Conservation (phyloP, 208 protist species). For the Vickermania ingenoplastis region DNA sequence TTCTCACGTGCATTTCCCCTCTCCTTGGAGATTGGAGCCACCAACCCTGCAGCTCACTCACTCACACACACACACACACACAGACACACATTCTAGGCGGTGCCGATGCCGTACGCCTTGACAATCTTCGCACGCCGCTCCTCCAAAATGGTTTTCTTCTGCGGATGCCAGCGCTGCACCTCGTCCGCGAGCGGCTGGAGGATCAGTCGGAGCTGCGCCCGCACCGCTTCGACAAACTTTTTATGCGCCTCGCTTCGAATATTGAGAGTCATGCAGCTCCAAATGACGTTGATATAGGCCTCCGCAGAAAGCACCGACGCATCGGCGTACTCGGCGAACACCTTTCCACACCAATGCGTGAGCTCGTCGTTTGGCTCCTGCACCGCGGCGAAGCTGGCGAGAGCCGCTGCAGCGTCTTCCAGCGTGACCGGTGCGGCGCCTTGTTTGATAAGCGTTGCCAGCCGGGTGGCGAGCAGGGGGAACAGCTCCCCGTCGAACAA, state of each 20-base stretch:
- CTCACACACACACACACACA: too few species aligned
- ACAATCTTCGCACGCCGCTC: constrained; percentile 21
- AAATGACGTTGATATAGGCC: constrained; percentile 53
- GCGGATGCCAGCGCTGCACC: constrained; percentile 1
- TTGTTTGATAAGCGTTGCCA: constrained; percentile 46
- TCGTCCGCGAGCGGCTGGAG: constrained; percentile 5
- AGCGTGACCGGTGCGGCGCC: constrained; percentile 36
- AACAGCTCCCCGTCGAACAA: constrained; percentile 87
- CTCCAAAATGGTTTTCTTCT: constrained; percentile 17
- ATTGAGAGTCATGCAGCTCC: constrained; percentile 65
- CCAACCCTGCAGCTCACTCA: too few species aligned
- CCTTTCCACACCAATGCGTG: constrained; percentile 52
- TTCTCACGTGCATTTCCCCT: background rate
- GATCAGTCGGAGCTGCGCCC: constrained; percentile 20
- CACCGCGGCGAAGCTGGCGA: constrained; percentile 82
- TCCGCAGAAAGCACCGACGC: constrained; percentile 26
- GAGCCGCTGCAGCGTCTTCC: constrained; percentile 50
- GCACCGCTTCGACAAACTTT: constrained; percentile 39
- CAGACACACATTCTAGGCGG: too few species aligned
- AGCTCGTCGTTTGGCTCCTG: constrained; percentile 84
- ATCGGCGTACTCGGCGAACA: constrained; percentile 36
- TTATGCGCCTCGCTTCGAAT: constrained; percentile 75
- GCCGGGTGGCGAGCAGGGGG: constrained; percentile 72
- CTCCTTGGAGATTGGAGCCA: background rate
- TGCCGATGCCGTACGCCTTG: constrained; percentile 25